Conservation (phyloP, 1,284 basidiomycete species). For the Marasmius oreades region DNA sequence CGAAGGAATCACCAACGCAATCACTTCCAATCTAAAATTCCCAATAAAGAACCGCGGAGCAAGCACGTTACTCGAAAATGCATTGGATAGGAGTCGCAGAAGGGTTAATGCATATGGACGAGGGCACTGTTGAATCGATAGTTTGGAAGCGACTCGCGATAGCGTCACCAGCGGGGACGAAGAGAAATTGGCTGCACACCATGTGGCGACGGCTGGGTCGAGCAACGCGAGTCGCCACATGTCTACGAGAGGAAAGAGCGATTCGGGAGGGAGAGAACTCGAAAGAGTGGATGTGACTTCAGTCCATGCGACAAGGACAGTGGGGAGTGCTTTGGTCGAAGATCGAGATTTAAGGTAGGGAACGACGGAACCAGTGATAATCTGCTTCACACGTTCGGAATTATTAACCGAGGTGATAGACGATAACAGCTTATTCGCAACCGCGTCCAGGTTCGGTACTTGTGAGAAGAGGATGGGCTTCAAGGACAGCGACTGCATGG, state of each 20-base stretch:
- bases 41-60: slow-evolving; percentile 47
- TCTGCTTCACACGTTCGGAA: slow-evolving; percentile 44
- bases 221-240: slow-evolving; percentile 80
- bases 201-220: slow-evolving; percentile 52
- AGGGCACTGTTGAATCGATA: slow-evolving; percentile 30
- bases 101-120: slow-evolving; percentile 66
- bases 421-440: slow-evolving; percentile 59
- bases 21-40: slow-evolving; percentile 33
- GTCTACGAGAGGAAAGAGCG: slow-evolving; percentile 81
- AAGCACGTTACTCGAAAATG: slow-evolving; percentile 55
- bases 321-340: slow-evolving; percentile 25
- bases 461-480: slow-evolving; percentile 76
- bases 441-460: slow-evolving; percentile 64
- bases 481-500: slow-evolving; percentile 61
- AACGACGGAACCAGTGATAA: slow-evolving; percentile 45
- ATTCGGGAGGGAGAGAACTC: slow-evolving; percentile 45
- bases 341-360: slow-evolving; percentile 66
- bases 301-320: slow-evolving; percentile 45
- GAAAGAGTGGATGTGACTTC: slow-evolving; percentile 45
- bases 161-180: slow-evolving; percentile 35
- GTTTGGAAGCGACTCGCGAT: slow-evolving; percentile 41
- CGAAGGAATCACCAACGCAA: slow-evolving; percentile 56
- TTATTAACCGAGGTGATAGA: slow-evolving; percentile 50
- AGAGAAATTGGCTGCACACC: slow-evolving; percentile 36
- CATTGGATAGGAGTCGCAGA: slow-evolving; percentile 74